Conservation (phyloP, 2,329 filamentous ascomycete species). For the Alternaria sp. region DNA sequence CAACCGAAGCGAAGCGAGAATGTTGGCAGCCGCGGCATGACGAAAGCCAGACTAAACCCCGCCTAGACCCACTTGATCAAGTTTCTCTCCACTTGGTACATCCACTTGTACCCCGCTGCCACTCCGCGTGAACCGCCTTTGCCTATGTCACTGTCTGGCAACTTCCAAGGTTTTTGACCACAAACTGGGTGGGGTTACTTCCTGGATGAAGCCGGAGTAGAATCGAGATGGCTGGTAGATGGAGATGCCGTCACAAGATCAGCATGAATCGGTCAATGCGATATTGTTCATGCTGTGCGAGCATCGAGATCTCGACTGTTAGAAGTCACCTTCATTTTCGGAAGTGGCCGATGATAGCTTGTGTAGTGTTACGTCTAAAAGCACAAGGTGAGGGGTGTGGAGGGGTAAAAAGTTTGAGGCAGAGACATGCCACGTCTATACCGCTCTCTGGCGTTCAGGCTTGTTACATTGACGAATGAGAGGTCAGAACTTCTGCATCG, state of each 20-base stretch:
- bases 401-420: conserved; percentile 5
- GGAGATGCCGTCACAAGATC: conserved; percentile 3
- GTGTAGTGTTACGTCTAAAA: conserved; percentile 1
- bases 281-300: conserved; percentile 6
- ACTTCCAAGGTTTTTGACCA: neutral
- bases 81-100: neutral
- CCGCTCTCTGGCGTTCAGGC: neutral
- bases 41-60: conserved; percentile 8
- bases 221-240: conserved; percentile 10
- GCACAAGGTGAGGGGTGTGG: conserved; percentile 13
- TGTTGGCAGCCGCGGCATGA: conserved; percentile 9
- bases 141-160: conserved; percentile 9
- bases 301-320: conserved; percentile 9
- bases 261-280: conserved; percentile 6
- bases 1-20: conserved; percentile 8
- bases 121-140: conserved; percentile 18
- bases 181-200: neutral
- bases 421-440: conserved; percentile 27
- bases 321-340: conserved; percentile 6
- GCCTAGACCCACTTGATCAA: conserved; percentile 4
- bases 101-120: conserved; percentile 13
- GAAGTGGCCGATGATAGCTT: conserved; percentile 15
- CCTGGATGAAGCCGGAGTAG: neutral
- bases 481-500: conserved; percentile 4
- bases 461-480: conserved; percentile 18